A percentile compares a stretch with the other conserved stretches of the same genome.
Conservation (phyloP, 2,329 filamentous ascomycete species). For the Ceratocystis variospora region DNA sequence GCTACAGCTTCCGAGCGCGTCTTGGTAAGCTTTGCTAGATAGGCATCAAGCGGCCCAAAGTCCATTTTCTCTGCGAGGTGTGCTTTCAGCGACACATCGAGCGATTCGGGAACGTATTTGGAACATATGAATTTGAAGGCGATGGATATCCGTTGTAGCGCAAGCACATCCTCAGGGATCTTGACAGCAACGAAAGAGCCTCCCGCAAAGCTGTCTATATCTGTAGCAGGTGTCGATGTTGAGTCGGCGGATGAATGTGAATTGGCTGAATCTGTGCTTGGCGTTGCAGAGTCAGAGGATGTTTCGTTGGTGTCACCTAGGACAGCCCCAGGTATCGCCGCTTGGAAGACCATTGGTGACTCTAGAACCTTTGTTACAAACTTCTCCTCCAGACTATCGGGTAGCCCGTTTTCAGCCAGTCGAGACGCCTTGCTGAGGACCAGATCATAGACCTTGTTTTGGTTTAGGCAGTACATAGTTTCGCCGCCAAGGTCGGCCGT, state of each 20-base stretch:
- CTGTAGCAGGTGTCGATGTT: constrained; percentile 28
- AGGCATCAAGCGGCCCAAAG: constrained; percentile 57
- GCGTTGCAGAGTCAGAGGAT: neutral
- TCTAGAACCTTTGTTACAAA: constrained; percentile 68
- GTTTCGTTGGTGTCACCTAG: neutral
- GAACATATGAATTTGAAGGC: constrained; percentile 51
- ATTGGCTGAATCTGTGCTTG: neutral
- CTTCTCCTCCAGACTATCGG: constrained; percentile 69
- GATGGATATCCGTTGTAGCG: constrained; percentile 50
- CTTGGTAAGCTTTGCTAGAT: constrained; percentile 51
- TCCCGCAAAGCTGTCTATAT: constrained; percentile 25
- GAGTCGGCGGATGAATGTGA: neutral
- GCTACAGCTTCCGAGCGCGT: constrained; percentile 59
- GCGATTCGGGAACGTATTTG: constrained; percentile 40
- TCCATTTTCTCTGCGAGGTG: constrained; percentile 37
- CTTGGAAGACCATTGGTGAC: constrained; percentile 57
- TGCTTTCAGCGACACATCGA: constrained; percentile 32
- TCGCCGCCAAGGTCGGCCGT: constrained; percentile 72
- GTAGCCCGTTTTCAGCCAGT: constrained; percentile 53
- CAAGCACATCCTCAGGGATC: constrained; percentile 33
- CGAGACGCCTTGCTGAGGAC: constrained; percentile 57
- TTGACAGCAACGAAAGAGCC: neutral
- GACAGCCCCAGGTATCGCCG: constrained; percentile 28
- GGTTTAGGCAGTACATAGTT: constrained; percentile 67
- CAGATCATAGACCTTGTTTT: constrained; percentile 52